Evolutionary conservation across 192 early-diverging fungal species (phyloP), one percentile per base, ranked within the genome.

Genomic region (Entophlyctis helioformis): DNA sequence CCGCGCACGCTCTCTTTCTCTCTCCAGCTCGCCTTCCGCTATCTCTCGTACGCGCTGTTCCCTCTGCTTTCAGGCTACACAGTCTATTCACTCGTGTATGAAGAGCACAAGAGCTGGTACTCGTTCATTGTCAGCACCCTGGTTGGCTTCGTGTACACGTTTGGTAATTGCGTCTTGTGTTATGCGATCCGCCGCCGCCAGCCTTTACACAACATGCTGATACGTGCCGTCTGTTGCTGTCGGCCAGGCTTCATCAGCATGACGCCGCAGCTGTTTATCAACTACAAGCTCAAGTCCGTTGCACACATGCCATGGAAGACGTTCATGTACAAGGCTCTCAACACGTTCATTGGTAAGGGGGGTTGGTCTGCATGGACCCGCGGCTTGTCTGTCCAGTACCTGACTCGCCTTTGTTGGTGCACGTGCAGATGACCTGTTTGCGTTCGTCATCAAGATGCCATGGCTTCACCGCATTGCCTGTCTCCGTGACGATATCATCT

Each of bases 381-480:
- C 29, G 4, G 6, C 34, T 22, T 50, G 19, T 54, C 24, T 12
- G 24, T 44, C 21, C 32, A 18, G 37, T n/a, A n/a, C 6, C 32
- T 27, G 24, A 28, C 19, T 19, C 29, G 27, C 8, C 9, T 74
- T 72, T 0, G 53, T 79, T 26, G 72, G 72, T 34, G 76, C 80
- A 9, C 72, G 80, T 39, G 68, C 78, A 50, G 87, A 92, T 59
- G 90, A 94, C 50, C 53, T 94, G 51, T 94, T 94, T 70, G 86
- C 86, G 11, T 94, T 91, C 61, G 77, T 86, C 19, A 90, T 92
- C 67, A 89, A 87, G 61, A 92, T 92, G 89, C 89, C 89, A n/a
- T 81, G 71, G 50, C 51, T 89, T 22, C 89, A 92, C 60, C 64
- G 86, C 18, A 46, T 91, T 34, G 89, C 87, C 9, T 85, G 81